A percentile compares a stretch with the other conserved stretches of the same genome.
Conservation (phyloP, 345 rosid genomes). For the Dipteronia sinensis region DNA sequence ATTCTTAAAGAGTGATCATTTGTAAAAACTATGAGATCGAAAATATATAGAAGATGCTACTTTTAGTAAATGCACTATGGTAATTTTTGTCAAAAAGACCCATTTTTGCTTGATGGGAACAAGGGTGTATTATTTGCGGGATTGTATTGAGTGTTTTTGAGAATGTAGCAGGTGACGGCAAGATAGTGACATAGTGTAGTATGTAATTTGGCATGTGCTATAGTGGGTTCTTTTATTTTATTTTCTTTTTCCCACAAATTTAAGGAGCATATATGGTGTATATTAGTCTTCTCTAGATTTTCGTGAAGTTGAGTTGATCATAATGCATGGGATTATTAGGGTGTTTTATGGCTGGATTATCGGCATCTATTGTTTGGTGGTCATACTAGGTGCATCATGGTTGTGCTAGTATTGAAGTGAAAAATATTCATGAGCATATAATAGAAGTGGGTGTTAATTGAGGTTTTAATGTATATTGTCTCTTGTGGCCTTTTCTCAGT, state of each 20-base stretch:
- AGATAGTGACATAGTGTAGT: not conserved
- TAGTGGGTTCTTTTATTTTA: not conserved
- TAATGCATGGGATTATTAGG: not conserved
- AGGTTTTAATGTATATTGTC: not conserved
- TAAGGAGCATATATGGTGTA: not conserved
- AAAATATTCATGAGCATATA: not conserved
- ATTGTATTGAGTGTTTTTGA: not conserved
- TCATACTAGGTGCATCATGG: not conserved
- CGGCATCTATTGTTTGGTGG: not conserved
- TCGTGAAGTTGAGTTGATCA: not conserved
- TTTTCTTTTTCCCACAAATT: not conserved
- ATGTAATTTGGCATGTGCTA: constrained; percentile 2
- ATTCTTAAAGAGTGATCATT: not conserved
- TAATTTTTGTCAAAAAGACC: not conserved
- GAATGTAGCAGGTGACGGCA: not conserved
- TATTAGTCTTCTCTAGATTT: not conserved
- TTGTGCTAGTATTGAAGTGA: not conserved
- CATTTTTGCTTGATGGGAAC: constrained; percentile 1
- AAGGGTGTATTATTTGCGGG: not conserved
- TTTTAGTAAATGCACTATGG: not conserved
- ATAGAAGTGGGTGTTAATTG: not conserved
- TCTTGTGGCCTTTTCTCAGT: not conserved
- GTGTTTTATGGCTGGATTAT: not conserved
- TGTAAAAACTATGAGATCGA: not conserved
- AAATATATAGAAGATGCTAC: not conserved